Evolutionary conservation across 78 protist species (phyloP).

Genomic region (Dictyostelium citrinum): DNA sequence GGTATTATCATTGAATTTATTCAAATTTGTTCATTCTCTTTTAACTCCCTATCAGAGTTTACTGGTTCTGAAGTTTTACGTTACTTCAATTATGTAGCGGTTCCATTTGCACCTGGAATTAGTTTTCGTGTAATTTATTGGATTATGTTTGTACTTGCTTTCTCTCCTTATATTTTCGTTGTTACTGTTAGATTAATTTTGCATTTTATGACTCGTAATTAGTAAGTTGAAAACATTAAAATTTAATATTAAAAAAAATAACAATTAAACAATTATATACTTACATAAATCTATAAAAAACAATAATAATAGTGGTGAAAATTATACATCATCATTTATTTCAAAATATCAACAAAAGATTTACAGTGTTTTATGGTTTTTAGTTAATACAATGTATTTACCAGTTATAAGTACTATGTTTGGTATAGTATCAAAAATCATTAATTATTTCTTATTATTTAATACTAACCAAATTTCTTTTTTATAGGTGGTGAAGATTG

Average conservation of each 20-base stretch:
- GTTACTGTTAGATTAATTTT: slow-evolving; percentile 40
- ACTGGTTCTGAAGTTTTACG: slow-evolving; percentile 24
- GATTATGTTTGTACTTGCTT: slow-evolving; percentile 57
- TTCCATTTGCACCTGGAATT: slow-evolving; percentile 14
- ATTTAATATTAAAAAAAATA: too few relatives aligned
- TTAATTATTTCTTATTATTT: too few relatives aligned
- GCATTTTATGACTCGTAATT: slow-evolving; percentile 34
- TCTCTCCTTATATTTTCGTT: slow-evolving; percentile 68
- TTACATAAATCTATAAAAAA: too few relatives aligned
- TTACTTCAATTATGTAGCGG: slow-evolving; percentile 8
- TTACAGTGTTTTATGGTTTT: slow-evolving; percentile 54
- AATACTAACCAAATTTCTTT: too few relatives aligned
- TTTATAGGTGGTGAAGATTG: slow-evolving; percentile 57
- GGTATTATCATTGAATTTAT: slow-evolving; percentile 66
- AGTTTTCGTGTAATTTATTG: slow-evolving; percentile 56
- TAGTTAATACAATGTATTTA: slow-evolving; percentile 64
- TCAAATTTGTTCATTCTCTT: slow-evolving; percentile 57
- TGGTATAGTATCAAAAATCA: too few relatives aligned
- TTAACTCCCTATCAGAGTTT: background rate
- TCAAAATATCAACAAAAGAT: slow-evolving; percentile 49
- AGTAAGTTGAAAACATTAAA: too few relatives aligned
- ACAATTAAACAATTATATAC: background rate
- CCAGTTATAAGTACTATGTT: slow-evolving; percentile 66
- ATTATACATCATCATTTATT: slow-evolving; percentile 19
- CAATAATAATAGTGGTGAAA: slow-evolving; percentile 22